A percentile compares a stretch with the other conserved stretches of the same genome.
Conservation (phyloP, 805 yeast species). For the Cyberlindnera amylophila region DNA sequence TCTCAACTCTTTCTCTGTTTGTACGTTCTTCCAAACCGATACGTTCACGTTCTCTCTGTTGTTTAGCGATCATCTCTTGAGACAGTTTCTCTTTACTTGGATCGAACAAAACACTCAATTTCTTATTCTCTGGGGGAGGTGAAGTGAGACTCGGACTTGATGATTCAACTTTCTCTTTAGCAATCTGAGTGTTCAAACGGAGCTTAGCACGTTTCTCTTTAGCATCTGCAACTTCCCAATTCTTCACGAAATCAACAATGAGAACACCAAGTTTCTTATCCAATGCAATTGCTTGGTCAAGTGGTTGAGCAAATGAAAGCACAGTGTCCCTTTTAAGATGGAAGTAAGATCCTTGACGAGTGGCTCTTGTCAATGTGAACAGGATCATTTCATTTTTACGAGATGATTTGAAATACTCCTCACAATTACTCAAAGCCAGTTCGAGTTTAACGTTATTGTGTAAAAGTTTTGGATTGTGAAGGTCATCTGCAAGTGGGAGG, state of each 20-base stretch:
- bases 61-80: slow-evolving; percentile 18
- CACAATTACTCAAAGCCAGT: slow-evolving; percentile 29
- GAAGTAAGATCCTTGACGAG: slow-evolving; percentile 35
- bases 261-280: slow-evolving; percentile 6
- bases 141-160: neutral
- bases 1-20: slow-evolving; percentile 12
- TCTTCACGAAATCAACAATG: slow-evolving; percentile 16
- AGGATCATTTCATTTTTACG: slow-evolving; percentile 42
- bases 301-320: slow-evolving; percentile 27
- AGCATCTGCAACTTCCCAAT: slow-evolving; percentile 17
- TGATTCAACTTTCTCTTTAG: slow-evolving; percentile 1
- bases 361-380: slow-evolving; percentile 39
- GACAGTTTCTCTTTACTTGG: slow-evolving; percentile 19
- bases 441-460: slow-evolving; percentile 28
- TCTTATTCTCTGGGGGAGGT: slow-evolving; percentile 9
- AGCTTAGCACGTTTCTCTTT: slow-evolving; percentile 10
- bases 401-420: slow-evolving; percentile 35
- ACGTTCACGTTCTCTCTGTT: slow-evolving; percentile 19
- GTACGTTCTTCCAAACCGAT: slow-evolving; percentile 15
- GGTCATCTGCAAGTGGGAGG: slow-evolving; percentile 34
- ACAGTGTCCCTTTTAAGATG: slow-evolving; percentile 32
- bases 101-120: slow-evolving; percentile 14
- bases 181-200: slow-evolving; percentile 3
- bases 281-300: slow-evolving; percentile 11
- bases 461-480: slow-evolving; percentile 37